A percentile compares a stretch with the other conserved stretches of the same genome.
These are phyloP conservation scores for Calvatia gigantea DNA, from an alignment of 768 basidiomycete genomes.

Conservation along the genomic window DNA sequence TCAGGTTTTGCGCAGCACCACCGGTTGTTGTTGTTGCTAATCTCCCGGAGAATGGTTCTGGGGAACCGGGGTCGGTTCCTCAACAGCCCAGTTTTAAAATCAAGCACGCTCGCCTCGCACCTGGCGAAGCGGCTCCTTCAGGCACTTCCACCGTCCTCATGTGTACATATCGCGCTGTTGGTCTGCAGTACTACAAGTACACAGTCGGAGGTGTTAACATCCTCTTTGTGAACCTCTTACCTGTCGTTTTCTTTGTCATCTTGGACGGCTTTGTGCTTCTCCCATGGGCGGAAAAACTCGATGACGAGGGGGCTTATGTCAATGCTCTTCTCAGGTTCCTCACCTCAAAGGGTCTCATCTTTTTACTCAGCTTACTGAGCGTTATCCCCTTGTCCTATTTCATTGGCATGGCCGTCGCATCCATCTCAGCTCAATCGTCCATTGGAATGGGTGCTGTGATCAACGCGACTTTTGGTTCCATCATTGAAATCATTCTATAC, in stretches of 20 bases:
- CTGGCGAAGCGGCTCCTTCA: slow-evolving; percentile 87
- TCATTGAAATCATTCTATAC: slow-evolving; percentile 96
- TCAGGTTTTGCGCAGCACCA: slow-evolving; percentile 93
- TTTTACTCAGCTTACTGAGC: slow-evolving; percentile 78
- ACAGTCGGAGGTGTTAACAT: slow-evolving; percentile 99
- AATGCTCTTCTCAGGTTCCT: slow-evolving; percentile 66
- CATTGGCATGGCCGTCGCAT: slow-evolving; percentile 99
- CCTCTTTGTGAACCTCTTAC: slow-evolving; percentile 91
- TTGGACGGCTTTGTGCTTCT: slow-evolving; percentile 86
- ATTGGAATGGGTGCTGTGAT: slow-evolving; percentile 99
- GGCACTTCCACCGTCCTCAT: slow-evolving; percentile 86
- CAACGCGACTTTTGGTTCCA: slow-evolving; percentile 98
- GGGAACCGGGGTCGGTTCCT: slow-evolving; percentile 20
- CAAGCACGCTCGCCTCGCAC: slow-evolving; percentile 70
- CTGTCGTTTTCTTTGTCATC: slow-evolving; percentile 94
- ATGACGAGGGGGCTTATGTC: slow-evolving; percentile 51
- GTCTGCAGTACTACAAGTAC: slow-evolving; percentile 96
- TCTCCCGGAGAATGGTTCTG: slow-evolving; percentile 13
- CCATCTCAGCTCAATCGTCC: slow-evolving; percentile 96
- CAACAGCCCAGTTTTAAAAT: slow-evolving; percentile 47
- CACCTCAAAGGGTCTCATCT: slow-evolving; percentile 75
- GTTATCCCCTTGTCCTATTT: slow-evolving; percentile 98
- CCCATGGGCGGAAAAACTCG: slow-evolving; percentile 60
- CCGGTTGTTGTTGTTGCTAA: slow-evolving; percentile 55
- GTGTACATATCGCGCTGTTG: slow-evolving; percentile 91